These are phyloP conservation scores for Perilla frutescens DNA, from an alignment of 257 asterid genomes.

Conservation along the genomic window DNA sequence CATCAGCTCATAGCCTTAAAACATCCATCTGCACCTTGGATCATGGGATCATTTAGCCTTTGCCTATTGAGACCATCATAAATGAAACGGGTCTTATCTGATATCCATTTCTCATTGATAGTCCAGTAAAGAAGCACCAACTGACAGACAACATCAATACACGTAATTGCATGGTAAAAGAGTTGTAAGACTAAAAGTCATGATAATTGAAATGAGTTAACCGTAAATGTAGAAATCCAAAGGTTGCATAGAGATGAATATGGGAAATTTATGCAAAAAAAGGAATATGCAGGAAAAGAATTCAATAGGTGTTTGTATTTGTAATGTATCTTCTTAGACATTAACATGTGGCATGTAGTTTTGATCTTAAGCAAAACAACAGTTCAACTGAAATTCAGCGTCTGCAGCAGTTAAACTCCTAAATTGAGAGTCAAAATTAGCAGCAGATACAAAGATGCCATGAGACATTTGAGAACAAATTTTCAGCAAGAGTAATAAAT, in stretches of 20 bases:
- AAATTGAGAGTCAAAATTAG: slow-evolving; percentile 2
- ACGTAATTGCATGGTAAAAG: neutral
- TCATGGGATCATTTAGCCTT: slow-evolving; percentile 97
- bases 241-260: slow-evolving; percentile 2
- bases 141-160: slow-evolving; percentile 3
- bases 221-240: neutral
- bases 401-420: neutral
- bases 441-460: neutral
- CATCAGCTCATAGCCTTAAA: slow-evolving; percentile 94
- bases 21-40: slow-evolving; percentile 95
- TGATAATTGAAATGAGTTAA: neutral
- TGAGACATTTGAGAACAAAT: too few relatives aligned
- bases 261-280: neutral
- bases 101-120: slow-evolving; percentile 99
- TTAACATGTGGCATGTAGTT: slow-evolving; percentile 5
- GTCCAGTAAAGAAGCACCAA: slow-evolving; percentile 58
- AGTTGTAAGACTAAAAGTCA: neutral
- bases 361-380: neutral
- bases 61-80: slow-evolving; percentile 99
- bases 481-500: too few relatives aligned
- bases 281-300: neutral
- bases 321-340: slow-evolving; percentile 15
- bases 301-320: neutral
- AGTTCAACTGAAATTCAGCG: slow-evolving; percentile 22
- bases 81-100: slow-evolving; percentile 96